A percentile compares a stretch with the other conserved stretches of the same genome.
Conservation (phyloP, 352 stramenopile species). For the Phytophthora fragariaefolia region DNA sequence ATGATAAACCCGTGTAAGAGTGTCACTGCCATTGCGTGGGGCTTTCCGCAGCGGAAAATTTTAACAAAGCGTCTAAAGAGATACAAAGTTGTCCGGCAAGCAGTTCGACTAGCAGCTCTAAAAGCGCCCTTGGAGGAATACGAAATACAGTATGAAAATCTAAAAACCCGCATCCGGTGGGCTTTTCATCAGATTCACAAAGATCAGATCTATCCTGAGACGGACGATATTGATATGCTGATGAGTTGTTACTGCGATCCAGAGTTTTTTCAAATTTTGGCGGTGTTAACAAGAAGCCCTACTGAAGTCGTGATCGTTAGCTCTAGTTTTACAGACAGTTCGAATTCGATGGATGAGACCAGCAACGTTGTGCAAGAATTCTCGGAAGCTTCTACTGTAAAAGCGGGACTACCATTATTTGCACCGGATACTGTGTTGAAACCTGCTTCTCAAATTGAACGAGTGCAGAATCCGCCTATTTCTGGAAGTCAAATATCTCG, state of each 20-base stretch:
- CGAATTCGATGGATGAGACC: neutral
- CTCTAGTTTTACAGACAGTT: neutral
- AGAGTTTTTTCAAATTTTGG: constrained; percentile 30
- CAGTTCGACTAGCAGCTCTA: constrained; percentile 8
- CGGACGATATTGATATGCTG: constrained; percentile 25
- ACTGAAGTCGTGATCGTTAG: neutral
- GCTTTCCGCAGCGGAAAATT: constrained; percentile 37
- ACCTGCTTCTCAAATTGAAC: neutral
- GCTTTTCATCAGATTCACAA: constrained; percentile 11
- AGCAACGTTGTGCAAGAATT: neutral
- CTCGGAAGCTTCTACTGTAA: neutral
- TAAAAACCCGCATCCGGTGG: constrained; percentile 31
- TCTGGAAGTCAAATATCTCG: constrained; percentile 30
- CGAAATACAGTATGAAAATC: constrained; percentile 31
- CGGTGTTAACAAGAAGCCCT: constrained; percentile 13
- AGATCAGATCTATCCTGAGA: too few species aligned
- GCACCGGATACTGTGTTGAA: neutral
- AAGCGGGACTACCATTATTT: neutral
- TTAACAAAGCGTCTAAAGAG: constrained; percentile 41
- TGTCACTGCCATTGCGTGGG: constrained; percentile 38
- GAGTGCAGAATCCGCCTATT: neutral
- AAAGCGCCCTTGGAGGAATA: constrained; percentile 25
- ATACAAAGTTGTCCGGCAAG: constrained; percentile 35
- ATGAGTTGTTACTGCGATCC: constrained; percentile 25
- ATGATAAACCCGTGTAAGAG: constrained; percentile 35